These are phyloP conservation scores for Talaromyces proteolyticus DNA, from an alignment of 495 filamentous ascomycete species.

Conservation along the genomic window DNA sequence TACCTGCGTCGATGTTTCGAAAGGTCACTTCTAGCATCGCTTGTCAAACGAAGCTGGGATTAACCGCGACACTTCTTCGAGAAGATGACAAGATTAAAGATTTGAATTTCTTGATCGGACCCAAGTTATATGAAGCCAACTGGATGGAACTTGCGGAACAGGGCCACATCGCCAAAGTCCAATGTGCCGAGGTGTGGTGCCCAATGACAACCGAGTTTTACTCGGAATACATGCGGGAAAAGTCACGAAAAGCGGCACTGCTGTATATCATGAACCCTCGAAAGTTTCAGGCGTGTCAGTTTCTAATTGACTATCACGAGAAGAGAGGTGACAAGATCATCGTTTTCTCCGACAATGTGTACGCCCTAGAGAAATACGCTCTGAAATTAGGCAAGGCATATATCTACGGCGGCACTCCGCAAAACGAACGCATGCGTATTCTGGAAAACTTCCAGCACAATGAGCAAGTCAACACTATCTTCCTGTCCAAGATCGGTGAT, in stretches of 20 bases:
- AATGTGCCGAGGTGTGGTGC: constrained; percentile 99
- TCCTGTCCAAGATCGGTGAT: constrained; percentile 96
- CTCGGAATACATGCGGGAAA: constrained; percentile 78
- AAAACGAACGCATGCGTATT: constrained; percentile 81
- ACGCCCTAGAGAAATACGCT: constrained; percentile 82
- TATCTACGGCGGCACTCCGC: constrained; percentile 87
- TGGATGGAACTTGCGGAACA: constrained; percentile 99
- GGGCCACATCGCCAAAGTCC: constrained; percentile 94
- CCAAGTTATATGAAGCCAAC: constrained; percentile 96
- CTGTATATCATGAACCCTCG: constrained; percentile 96
- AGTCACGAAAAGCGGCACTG: constrained; percentile 61
- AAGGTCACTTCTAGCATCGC: constrained; percentile 87
- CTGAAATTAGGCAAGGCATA: constrained; percentile 79
- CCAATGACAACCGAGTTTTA: constrained; percentile 99
- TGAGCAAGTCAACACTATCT: constrained; percentile 87
- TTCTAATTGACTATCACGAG: constrained; percentile 97
- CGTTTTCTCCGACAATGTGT: constrained; percentile 98
- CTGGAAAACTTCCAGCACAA: constrained; percentile 97
- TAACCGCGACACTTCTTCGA: constrained; percentile 90
- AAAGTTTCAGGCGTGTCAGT: constrained; percentile 96
- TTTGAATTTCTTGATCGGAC: constrained; percentile 95
- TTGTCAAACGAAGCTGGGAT: constrained; percentile 91
- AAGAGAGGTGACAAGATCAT: constrained; percentile 96
- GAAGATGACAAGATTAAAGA: constrained; percentile 98
- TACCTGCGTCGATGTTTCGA: constrained; percentile 91